Evolutionary conservation across 139 green algal species (phyloP).

Genomic region (Gonium pectorale): DNA sequence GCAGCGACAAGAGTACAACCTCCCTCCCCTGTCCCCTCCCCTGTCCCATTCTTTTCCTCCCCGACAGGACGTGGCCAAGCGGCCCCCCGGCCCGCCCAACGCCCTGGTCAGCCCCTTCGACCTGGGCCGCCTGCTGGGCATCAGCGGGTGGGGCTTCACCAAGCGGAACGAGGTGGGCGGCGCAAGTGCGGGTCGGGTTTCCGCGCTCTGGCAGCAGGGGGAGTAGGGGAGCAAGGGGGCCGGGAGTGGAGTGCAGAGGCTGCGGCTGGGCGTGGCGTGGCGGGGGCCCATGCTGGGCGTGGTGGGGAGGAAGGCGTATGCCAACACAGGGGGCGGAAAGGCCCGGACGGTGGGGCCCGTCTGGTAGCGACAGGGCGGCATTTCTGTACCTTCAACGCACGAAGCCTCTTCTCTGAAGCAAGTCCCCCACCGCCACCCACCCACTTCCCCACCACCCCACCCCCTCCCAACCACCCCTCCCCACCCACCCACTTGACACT

Average conservation of each 20-base stretch:
- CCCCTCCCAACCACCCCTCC: too few relatives aligned
- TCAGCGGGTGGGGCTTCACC: slow-evolving; percentile 52
- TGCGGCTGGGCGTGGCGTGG: background rate
- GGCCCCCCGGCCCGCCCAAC: slow-evolving; percentile 40
- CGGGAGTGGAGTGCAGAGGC: background rate
- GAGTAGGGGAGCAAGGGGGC: background rate
- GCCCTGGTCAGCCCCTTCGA: slow-evolving; percentile 20
- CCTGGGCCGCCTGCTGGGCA: slow-evolving; percentile 37
- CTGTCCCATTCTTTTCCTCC: too few relatives aligned
- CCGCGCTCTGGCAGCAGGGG: too few relatives aligned
- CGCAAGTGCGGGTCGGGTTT: too few relatives aligned
- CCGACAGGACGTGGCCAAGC: slow-evolving; percentile 38
- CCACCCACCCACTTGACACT: too few relatives aligned
- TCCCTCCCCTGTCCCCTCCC: too few relatives aligned
- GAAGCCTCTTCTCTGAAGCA: too few relatives aligned
- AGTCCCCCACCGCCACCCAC: too few relatives aligned
- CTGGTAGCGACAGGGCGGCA: too few relatives aligned
- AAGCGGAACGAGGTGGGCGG: slow-evolving; percentile 49
- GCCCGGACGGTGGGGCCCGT: background rate
- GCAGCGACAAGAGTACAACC: too few relatives aligned
- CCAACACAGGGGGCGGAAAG: background rate
- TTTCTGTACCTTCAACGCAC: too few relatives aligned
- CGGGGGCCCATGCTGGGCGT: background rate
- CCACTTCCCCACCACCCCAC: too few relatives aligned
- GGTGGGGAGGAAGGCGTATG: background rate